Evolutionary conservation across 2,329 filamentous ascomycete genomes (phyloP), one percentile per base, ranked within the genome.

Genomic region (Albophoma yamanashiensis): DNA sequence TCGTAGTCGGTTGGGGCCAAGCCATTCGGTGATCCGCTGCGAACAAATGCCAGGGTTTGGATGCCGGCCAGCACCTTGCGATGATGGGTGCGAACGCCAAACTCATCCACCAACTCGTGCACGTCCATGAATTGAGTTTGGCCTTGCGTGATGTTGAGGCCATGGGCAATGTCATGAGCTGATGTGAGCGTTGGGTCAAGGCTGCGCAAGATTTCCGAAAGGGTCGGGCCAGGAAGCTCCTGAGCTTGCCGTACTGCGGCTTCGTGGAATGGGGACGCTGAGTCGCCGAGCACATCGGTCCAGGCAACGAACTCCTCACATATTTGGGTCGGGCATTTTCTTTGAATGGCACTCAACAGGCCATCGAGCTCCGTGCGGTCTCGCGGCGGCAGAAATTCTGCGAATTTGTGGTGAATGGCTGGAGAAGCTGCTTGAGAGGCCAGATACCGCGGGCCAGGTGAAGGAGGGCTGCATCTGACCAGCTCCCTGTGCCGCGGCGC

Each of bases 121-220:
- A 77, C 64, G 36, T 75, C 69, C 1, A 76, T 75, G 58, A 72
- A 70, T 38, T 75, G 69, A 8, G 70, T 73, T 67, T 75, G 79
- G 64, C 70, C 78, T 17, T 65, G 60, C 4, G 71, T 64, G 58
- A 82, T 70, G 20, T 67, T 63, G 22, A 78, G 62, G 20, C 76
- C 74, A 42, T 78, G 68, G 14, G 74, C 72, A 4, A 77, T 69
- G 67, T 87, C 85, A 25, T 83, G 68, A 15, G 79, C 71, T 25
- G 72, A 68, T 22, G 84, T 71, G 27, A 71, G 67, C 5, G 81
- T 66, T 0, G 88, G 87, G 60, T 89, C 84, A 11, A 92, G 71
- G 6, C 79, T 76, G 40, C 80, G 79, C 38, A 92, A 70, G 12
- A 89, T 79, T 63, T 88, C 84, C 1, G 84, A 83, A 67, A 91